Conservation (phyloP, 1,284 basidiomycete species). For the Rhodotorula glutinis region DNA sequence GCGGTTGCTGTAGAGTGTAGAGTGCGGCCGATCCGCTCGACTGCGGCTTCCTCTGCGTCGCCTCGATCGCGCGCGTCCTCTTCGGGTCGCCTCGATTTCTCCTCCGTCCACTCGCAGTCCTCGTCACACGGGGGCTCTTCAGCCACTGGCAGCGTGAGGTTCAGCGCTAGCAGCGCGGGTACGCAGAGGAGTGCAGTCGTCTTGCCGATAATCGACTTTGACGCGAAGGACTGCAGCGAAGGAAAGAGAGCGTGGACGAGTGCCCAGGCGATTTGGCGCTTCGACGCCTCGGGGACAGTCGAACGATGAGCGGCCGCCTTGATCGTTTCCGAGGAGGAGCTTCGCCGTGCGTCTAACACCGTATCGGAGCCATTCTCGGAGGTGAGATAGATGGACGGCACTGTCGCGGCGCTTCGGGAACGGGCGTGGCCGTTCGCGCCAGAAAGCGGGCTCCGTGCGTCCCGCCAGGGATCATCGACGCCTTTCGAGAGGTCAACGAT, state of each 20-base stretch:
- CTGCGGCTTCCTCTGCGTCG: constrained; percentile 19
- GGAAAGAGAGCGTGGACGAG: constrained; percentile 73
- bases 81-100: constrained; percentile 15
- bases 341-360: neutral
- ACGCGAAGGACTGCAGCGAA: constrained; percentile 69
- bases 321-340: neutral
- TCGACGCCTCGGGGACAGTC: constrained; percentile 34
- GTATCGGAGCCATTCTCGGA: constrained; percentile 18
- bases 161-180: constrained; percentile 80
- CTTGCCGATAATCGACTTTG: constrained; percentile 69
- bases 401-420: constrained; percentile 9
- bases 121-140: constrained; percentile 48
- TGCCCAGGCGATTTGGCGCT: constrained; percentile 49
- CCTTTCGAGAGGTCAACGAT: constrained; percentile 23
- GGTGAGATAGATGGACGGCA: constrained; percentile 41
- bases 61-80: constrained; percentile 35
- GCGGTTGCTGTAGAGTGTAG: constrained; percentile 32
- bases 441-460: constrained; percentile 2
- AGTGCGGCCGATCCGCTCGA: constrained; percentile 31
- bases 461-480: constrained; percentile 42
- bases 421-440: neutral
- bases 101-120: constrained; percentile 27
- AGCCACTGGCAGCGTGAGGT: constrained; percentile 86
- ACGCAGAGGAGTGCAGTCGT: constrained; percentile 74
- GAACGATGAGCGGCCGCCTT: neutral